Evolutionary conservation across 2,329 filamentous ascomycete genomes (phyloP), one percentile per base, ranked within the genome.

Genomic region (Aspergillus sojae): DNA sequence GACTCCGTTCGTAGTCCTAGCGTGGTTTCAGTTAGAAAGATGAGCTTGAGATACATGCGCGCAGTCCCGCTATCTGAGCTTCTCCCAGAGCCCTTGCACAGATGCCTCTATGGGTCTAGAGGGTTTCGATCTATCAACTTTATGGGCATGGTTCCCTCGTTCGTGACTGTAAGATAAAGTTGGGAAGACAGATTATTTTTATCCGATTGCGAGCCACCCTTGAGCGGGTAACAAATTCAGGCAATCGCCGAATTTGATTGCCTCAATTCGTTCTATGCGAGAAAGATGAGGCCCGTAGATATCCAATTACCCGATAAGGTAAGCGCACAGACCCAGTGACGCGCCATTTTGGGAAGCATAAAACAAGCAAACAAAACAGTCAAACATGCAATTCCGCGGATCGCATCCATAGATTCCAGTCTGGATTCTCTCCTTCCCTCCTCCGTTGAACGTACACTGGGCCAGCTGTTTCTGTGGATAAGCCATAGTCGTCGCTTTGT

Each of bases 351-450:
- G 32, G 52, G 52, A 54, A 39, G 23, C 28, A 54, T 54, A 28
- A 34, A 54, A 12, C 52, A 52, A 52, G 19, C 32, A 55, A 39
- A 36, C 52, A 55, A 36, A 50, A 46, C 28, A 58, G 26, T 46
- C 56, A 45, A 34, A 21, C 36, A 45, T 60, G 23, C 46, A 52
- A 39, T 55, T 46, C 48, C 48, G 28, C 28, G 62, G 71, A 77
- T 69, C 86, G 86, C 75, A 52, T 88, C 87, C 65, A 79, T 83
- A 39, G 52, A 36, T 55, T 34, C 52, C n/a, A 55, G 28, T 55
- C 52, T 55, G 52, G 32, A 10, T 19, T 39, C 52, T 36, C 52
- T 55, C 52, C 52, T 39, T 55, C 52, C 32, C n/a, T 55, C 32
- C 16, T 23, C 5, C 30, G 26, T 50, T 14, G 46, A 16, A 50